Evolutionary conservation across 306 rosid genomes (phyloP).

Genomic region (Prunus kanzakura): DNA sequence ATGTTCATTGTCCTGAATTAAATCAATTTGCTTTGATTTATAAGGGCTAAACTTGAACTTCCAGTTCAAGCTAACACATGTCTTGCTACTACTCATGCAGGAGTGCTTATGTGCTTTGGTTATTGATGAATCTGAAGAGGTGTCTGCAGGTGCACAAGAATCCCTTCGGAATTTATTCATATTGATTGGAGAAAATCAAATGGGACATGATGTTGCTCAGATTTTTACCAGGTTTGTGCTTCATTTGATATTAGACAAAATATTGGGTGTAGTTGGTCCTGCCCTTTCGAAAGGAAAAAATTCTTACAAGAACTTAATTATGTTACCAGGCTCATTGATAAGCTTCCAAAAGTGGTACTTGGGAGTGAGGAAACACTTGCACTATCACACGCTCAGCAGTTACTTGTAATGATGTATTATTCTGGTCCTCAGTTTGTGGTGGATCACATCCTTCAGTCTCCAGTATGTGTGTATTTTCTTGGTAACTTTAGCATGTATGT

Average conservation of each 20-base stretch:
- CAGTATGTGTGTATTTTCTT: slow-evolving; percentile 50
- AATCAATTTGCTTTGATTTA: background rate
- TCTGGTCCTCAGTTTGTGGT: slow-evolving; percentile 84
- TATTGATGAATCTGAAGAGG: slow-evolving; percentile 70
- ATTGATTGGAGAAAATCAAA: slow-evolving; percentile 36
- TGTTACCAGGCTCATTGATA: slow-evolving; percentile 73
- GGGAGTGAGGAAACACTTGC: slow-evolving; percentile 77
- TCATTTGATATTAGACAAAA: slow-evolving; percentile 16
- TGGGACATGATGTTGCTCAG: slow-evolving; percentile 52
- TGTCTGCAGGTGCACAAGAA: slow-evolving; percentile 69
- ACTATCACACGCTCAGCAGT: slow-evolving; percentile 60
- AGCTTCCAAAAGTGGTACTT: slow-evolving; percentile 87
- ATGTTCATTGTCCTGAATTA: background rate
- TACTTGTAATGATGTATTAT: slow-evolving; percentile 68
- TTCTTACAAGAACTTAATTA: slow-evolving; percentile 2
- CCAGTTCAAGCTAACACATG: slow-evolving; percentile 15
- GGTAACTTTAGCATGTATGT: slow-evolving; percentile 12
- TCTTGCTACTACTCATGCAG: slow-evolving; percentile 47
- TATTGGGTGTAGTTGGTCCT: slow-evolving; percentile 4
- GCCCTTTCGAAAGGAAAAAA: slow-evolving; percentile 3
- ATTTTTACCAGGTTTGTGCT: slow-evolving; percentile 64
- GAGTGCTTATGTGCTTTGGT: slow-evolving; percentile 81
- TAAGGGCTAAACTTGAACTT: slow-evolving; percentile 14
- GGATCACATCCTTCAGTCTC: slow-evolving; percentile 74
- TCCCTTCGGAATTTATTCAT: slow-evolving; percentile 58